Evolutionary conservation across 306 rosid species (phyloP), one percentile per base, ranked within the genome.

Genomic region (Arachis stenosperma): DNA sequence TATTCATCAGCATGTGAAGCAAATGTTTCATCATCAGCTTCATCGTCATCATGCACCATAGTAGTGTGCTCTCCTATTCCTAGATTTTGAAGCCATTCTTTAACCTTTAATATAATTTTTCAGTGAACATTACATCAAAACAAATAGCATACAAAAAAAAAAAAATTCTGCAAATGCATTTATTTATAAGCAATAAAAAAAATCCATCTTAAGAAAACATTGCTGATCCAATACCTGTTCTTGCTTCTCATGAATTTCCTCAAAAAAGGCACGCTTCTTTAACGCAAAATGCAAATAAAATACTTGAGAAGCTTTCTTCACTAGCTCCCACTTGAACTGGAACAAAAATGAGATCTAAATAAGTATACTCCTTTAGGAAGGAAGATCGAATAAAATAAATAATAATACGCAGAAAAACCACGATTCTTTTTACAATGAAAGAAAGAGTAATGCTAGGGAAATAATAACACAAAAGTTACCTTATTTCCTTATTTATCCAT

Each of bases 81-180:
- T 95, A 95, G 99, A 92, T 92, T 95, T 89, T 90, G 96, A 90
- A 95, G 99, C 99, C 99, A 95, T 88, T 95, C 99, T 95, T 92
- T 95, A 90, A 95, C 99, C 99, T 95, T 81, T 84, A 87, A 89
- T 91, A 88, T 84, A 80, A 90, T 80, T 69, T 90, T 83, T 83
- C 88, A 91, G 85, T 53, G 75, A 82, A 81, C 85, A 86, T 78
- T 74, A 78, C 70, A 95, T 92, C 85, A 92, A 33, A 65, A 74
- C 81, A 81, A 81, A 70, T 69, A 69, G 75, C 39, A 84, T 53
- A 62, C 3, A 76, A 30, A 8, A 46, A 4, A 50, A 70, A 27
- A 50, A 33, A 33, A 33, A 33, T 2, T 42, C 68, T 44, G 44
- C 42, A 40, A 58, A 70, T 74, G 55, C 68, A 65, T 53, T 80